phyloP scores from a whole-genome alignment of 2,329 filamentous ascomycete genomes.

The Plenodomus biglobosus region DNA sequence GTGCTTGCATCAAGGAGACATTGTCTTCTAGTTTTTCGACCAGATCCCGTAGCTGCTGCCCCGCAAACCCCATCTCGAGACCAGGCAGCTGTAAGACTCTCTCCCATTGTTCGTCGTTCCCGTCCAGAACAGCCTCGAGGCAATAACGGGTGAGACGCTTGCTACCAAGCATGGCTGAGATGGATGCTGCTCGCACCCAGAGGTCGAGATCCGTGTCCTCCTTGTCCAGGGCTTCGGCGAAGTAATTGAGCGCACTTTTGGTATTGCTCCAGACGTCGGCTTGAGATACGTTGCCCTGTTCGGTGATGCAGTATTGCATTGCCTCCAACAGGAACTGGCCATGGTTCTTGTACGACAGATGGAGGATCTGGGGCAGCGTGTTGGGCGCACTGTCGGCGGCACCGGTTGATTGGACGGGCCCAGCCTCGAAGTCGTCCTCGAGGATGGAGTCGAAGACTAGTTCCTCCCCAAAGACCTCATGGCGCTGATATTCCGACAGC shows the following conservation, averaged over 20 bases:
- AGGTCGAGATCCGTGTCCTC: slow-evolving; percentile 66
- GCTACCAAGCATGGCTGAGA: slow-evolving; percentile 60
- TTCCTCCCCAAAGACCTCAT: slow-evolving; percentile 55
- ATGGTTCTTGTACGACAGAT: slow-evolving; percentile 92
- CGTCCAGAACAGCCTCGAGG: slow-evolving; percentile 64
- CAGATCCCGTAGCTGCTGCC: slow-evolving; percentile 45
- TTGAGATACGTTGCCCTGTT: slow-evolving; percentile 42
- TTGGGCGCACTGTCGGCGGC: slow-evolving; percentile 74
- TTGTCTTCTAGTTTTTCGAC: slow-evolving; percentile 57
- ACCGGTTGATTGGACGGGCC: slow-evolving; percentile 53
- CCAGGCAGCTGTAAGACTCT: slow-evolving; percentile 59
- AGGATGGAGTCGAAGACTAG: slow-evolving; percentile 48
- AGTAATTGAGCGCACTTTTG: slow-evolving; percentile 51
- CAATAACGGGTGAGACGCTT: slow-evolving; percentile 62
- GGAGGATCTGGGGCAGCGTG: slow-evolving; percentile 84
- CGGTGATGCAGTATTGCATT: slow-evolving; percentile 56
- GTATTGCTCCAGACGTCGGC: slow-evolving; percentile 26
- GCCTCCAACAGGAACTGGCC: slow-evolving; percentile 87
- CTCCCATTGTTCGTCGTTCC: slow-evolving; percentile 60
- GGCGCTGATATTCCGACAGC: slow-evolving; percentile 77
- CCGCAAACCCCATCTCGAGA: slow-evolving; percentile 42
- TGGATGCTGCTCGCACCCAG: slow-evolving; percentile 62
- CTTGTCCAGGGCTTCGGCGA: slow-evolving; percentile 64
- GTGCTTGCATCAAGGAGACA: slow-evolving; percentile 56
- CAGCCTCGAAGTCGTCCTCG: slow-evolving; percentile 43